phyloP scores from a whole-genome alignment of 768 basidiomycete species.

The Rhodotorula graminis region DNA sequence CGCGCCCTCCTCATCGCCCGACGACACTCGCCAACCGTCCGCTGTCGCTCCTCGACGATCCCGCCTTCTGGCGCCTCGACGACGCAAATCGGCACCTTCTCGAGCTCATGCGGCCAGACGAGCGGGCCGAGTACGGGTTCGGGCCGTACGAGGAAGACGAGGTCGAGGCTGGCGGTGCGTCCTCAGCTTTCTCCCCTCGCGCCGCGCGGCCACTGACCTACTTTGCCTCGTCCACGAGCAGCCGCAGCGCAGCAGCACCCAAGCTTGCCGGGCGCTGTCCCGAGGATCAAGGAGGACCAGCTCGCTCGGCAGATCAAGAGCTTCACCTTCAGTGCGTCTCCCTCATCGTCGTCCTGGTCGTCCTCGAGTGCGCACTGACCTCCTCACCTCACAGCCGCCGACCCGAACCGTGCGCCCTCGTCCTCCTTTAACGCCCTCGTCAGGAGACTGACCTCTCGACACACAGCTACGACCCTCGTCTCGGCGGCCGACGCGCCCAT shows the following conservation, averaged over 20 bases:
- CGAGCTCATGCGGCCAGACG: background rate
- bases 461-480: too few species aligned
- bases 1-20: background rate
- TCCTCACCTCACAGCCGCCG: background rate
- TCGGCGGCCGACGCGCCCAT: background rate
- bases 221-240: fast-evolving
- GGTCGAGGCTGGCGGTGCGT: background rate
- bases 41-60: constrained; percentile 4
- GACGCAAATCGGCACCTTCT: background rate
- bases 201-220: background rate
- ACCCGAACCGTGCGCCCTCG: background rate
- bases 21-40: background rate
- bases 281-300: background rate
- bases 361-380: background rate
- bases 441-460: too few species aligned
- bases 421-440: background rate
- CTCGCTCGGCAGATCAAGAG: background rate
- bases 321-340: constrained; percentile 5
- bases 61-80: constrained; percentile 10
- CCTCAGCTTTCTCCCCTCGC: background rate
- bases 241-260: too few species aligned
- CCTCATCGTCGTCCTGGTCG: background rate
- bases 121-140: background rate
- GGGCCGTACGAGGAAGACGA: constrained; percentile 12
- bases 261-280: too few species aligned